A percentile compares a stretch with the other conserved stretches of the same genome.
phyloP scores from a whole-genome alignment of 139 green algal species.

The Eudorina sp. region DNA sequence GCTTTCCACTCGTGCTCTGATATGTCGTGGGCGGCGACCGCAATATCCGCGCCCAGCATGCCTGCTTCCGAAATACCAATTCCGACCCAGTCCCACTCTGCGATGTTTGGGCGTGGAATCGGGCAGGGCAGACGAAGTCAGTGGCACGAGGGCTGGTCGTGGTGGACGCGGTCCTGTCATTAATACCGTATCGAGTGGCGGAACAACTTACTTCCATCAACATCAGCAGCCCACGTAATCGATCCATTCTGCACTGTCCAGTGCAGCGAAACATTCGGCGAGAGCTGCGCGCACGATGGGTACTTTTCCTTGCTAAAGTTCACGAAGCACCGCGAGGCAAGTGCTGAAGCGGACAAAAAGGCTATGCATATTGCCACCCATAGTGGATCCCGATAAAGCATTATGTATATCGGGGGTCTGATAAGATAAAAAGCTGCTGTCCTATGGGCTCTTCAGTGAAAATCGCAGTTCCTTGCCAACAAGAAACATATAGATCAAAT shows the following conservation, averaged over 20 bases:
- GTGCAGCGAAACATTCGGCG: neutral
- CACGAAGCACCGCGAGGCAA: neutral
- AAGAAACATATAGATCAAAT: no score
- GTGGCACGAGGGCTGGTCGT: no score
- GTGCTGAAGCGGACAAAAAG: no score
- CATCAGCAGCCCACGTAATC: conserved; percentile 9
- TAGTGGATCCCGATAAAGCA: no score
- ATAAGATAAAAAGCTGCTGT: no score
- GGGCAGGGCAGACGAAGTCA: no score
- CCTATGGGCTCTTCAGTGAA: no score
- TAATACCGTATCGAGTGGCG: fast-evolving
- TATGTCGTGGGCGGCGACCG: neutral
- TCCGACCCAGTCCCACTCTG: conserved; percentile 24
- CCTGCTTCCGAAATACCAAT: conserved; percentile 17
- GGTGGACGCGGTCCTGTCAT: no score
- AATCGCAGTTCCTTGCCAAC: no score
- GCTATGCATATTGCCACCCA: no score
- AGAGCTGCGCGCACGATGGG: neutral
- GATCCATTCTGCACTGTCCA: neutral
- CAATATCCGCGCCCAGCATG: conserved; percentile 36
- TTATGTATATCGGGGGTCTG: no score
- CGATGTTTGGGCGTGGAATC: no score
- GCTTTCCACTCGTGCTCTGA: neutral
- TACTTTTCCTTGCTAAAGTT: neutral
- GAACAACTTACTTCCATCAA: conserved; percentile 8